These are phyloP conservation scores for Macrophomina phaseolina DNA, from an alignment of 2,329 filamentous ascomycete genomes.

Conservation along the genomic window DNA sequence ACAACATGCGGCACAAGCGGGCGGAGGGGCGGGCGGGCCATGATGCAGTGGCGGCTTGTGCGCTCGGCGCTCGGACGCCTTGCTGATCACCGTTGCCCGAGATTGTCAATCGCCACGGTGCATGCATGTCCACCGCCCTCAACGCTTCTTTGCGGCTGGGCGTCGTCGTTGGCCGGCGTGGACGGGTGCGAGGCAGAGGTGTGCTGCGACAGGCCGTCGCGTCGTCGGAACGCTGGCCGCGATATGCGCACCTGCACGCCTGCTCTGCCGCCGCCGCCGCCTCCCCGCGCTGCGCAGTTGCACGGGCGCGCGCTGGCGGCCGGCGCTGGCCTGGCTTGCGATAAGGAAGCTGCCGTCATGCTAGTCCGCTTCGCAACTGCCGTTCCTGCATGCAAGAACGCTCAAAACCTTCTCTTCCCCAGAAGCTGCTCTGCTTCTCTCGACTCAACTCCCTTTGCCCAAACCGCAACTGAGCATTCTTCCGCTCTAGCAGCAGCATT, in stretches of 20 bases:
- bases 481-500: constrained; percentile 15
- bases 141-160: constrained; percentile 5
- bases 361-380: constrained; percentile 24
- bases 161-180: constrained; percentile 6
- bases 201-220: constrained; percentile 12
- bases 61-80: constrained; percentile 12
- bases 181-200: background rate
- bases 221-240: constrained; percentile 15
- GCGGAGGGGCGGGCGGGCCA: constrained; percentile 6
- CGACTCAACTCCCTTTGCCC: background rate
- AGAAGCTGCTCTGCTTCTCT: background rate
- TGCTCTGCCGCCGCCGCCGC: background rate
- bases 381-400: constrained; percentile 26
- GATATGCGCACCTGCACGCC: background rate
- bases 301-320: constrained; percentile 10
- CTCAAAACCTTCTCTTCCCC: constrained; percentile 21
- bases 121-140: constrained; percentile 23
- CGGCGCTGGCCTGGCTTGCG: constrained; percentile 15
- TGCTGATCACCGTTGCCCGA: constrained; percentile 18
- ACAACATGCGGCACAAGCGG: constrained; percentile 6
- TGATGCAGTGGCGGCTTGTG: constrained; percentile 24
- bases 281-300: constrained; percentile 10
- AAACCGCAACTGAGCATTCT: constrained; percentile 1
- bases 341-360: constrained; percentile 27
- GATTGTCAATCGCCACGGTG: constrained; percentile 12